Percentiles rank a stretch among this genome's conserved stretches.
Evolutionary conservation across 164 flowering plant genomes (phyloP).

Genomic region (Kalanchoe fedtschenkoi): DNA sequence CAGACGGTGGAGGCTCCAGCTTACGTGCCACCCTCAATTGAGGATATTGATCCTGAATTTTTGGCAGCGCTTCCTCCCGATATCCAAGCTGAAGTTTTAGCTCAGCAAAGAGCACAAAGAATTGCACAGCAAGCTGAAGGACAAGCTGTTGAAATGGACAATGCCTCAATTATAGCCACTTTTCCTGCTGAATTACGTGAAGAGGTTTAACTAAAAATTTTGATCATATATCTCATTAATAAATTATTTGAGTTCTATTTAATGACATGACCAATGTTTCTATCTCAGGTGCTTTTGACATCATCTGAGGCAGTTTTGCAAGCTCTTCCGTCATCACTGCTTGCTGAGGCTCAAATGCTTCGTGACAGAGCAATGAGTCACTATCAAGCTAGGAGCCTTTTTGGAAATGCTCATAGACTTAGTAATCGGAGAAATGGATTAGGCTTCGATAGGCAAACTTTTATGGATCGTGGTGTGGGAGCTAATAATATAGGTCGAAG

Average conservation of each 20-base stretch:
- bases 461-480: conserved; percentile 84
- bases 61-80: conserved; percentile 97
- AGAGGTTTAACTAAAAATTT: conserved; percentile 41
- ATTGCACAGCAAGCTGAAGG: conserved; percentile 75
- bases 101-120: conserved; percentile 89
- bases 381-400: conserved; percentile 81
- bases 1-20: conserved; percentile 60
- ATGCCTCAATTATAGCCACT: conserved; percentile 93
- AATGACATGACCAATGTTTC: conserved; percentile 2
- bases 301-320: conserved; percentile 88
- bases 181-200: conserved; percentile 95
- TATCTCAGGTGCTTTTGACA: conserved; percentile 74
- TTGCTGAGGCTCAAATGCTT: conserved; percentile 95
- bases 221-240: neutral
- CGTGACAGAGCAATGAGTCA: conserved; percentile 93
- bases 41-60: conserved; percentile 94
- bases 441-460: conserved; percentile 68
- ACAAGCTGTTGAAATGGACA: conserved; percentile 96
- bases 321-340: conserved; percentile 76
- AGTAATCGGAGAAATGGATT: conserved; percentile 49
- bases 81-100: conserved; percentile 93
- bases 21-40: conserved; percentile 59
- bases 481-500: conserved; percentile 59
- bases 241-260: neutral
- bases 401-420: conserved; percentile 65